phyloP scores from a whole-genome alignment of 139 green algal species.

The Zygnema circumcarinatum region DNA sequence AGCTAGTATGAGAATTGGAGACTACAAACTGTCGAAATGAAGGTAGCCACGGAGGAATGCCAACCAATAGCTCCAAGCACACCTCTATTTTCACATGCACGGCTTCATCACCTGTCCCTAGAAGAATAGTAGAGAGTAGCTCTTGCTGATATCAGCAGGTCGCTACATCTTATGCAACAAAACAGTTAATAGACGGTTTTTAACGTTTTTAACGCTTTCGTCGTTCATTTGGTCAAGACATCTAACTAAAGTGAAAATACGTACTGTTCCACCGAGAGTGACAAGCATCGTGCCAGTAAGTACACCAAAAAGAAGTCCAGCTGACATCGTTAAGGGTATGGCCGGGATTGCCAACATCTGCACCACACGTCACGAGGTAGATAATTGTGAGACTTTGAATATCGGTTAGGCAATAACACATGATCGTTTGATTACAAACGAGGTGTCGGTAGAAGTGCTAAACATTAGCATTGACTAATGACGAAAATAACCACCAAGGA shows the following conservation, averaged over 20 bases:
- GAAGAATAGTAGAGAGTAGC: too few species aligned
- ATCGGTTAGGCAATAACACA: not conserved
- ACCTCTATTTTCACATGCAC: too few species aligned
- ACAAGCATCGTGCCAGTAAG: slow-evolving; percentile 50
- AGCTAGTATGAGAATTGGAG: too few species aligned
- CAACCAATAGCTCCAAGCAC: too few species aligned
- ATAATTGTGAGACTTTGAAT: slow-evolving; percentile 1
- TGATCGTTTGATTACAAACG: slow-evolving; percentile 4
- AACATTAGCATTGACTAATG: not conserved
- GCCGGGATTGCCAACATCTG: slow-evolving; percentile 57
- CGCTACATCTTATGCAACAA: too few species aligned
- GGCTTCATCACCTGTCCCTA: too few species aligned
- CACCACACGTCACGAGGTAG: not conserved
- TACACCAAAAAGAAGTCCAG: slow-evolving; percentile 57
- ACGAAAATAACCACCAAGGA: not conserved
- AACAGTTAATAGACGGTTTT: too few species aligned
- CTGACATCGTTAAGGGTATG: slow-evolving; percentile 60
- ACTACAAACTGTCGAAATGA: not conserved
- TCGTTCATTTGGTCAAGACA: too few species aligned
- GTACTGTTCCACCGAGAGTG: slow-evolving; percentile 46
- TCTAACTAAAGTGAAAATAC: too few species aligned
- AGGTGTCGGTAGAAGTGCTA: too few species aligned
- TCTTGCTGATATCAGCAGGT: too few species aligned
- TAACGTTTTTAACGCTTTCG: too few species aligned
- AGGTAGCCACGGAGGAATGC: not conserved